phyloP scores from a whole-genome alignment of 2,329 filamentous ascomycete genomes.

The Mycocentrospora acerina region DNA sequence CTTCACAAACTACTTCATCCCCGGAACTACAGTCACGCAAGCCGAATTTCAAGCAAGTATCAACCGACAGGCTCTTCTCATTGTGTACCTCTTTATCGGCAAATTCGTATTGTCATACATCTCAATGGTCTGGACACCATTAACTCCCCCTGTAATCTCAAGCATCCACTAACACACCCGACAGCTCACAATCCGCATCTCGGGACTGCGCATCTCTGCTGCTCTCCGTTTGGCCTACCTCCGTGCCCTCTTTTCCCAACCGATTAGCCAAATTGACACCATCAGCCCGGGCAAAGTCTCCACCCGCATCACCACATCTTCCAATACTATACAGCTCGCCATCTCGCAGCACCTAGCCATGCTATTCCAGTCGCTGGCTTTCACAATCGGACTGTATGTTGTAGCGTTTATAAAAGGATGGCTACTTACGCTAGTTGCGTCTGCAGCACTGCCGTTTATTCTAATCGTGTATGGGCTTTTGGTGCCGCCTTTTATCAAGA shows the following conservation, averaged over 20 bases:
- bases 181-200: conserved; percentile 51
- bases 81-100: conserved; percentile 39
- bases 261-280: conserved; percentile 51
- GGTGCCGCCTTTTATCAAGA: conserved; percentile 35
- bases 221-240: conserved; percentile 54
- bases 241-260: conserved; percentile 51
- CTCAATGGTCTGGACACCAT: conserved; percentile 26
- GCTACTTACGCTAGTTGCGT: conserved; percentile 54
- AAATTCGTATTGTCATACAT: conserved; percentile 39
- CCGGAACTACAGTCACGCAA: conserved; percentile 46
- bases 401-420: conserved; percentile 57
- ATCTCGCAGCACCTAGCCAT: conserved; percentile 57
- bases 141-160: not conserved
- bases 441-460: conserved; percentile 46
- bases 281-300: conserved; percentile 54
- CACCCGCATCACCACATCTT: conserved; percentile 54
- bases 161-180: conserved; percentile 9
- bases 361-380: conserved; percentile 43
- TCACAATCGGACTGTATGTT: conserved; percentile 39
- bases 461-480: conserved; percentile 33
- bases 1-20: conserved; percentile 59
- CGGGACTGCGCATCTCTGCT: conserved; percentile 54
- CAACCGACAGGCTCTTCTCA: conserved; percentile 35
- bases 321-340: conserved; percentile 56
- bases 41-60: conserved; percentile 54